Percentiles rank a stretch among this genome's conserved stretches.
Conservation (phyloP, 164 flowering plant genomes). For the Umbellularia californica region DNA sequence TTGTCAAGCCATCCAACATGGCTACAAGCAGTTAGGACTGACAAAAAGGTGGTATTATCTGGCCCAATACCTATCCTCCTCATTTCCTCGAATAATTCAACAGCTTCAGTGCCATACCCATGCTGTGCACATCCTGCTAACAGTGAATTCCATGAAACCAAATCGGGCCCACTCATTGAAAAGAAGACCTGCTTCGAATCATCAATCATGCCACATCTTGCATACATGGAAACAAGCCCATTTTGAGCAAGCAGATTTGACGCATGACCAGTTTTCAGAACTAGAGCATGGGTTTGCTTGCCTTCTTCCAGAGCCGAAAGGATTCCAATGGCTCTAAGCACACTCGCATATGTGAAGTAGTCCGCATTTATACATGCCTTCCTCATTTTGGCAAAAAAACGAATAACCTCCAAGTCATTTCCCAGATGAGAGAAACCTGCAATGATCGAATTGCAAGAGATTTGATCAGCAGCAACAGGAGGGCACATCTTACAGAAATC, state of each 20-base stretch:
- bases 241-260: constrained; percentile 35
- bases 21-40: constrained; percentile 50
- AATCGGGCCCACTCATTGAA: constrained; percentile 34
- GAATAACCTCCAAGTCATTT: constrained; percentile 31
- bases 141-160: constrained; percentile 60
- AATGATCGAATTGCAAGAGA: constrained; percentile 53
- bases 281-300: constrained; percentile 43
- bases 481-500: constrained; percentile 36
- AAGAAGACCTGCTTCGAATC: constrained; percentile 36
- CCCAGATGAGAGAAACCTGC: constrained; percentile 45
- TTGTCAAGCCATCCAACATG: constrained; percentile 47
- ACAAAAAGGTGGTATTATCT: constrained; percentile 38
- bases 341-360: constrained; percentile 34
- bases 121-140: constrained; percentile 44
- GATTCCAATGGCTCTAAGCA: constrained; percentile 37
- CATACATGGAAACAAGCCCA: constrained; percentile 55
- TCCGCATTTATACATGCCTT: constrained; percentile 26
- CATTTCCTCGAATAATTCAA: constrained; percentile 52
- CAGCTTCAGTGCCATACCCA: constrained; percentile 43
- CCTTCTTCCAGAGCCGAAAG: constrained; percentile 46
- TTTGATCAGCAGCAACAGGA: constrained; percentile 27
- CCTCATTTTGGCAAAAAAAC: constrained; percentile 40
- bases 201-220: constrained; percentile 47
- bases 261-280: constrained; percentile 35
- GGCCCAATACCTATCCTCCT: constrained; percentile 27